Evolutionary conservation across 805 yeast genomes (phyloP).

Genomic region (Sugiyamaella floridensis): DNA sequence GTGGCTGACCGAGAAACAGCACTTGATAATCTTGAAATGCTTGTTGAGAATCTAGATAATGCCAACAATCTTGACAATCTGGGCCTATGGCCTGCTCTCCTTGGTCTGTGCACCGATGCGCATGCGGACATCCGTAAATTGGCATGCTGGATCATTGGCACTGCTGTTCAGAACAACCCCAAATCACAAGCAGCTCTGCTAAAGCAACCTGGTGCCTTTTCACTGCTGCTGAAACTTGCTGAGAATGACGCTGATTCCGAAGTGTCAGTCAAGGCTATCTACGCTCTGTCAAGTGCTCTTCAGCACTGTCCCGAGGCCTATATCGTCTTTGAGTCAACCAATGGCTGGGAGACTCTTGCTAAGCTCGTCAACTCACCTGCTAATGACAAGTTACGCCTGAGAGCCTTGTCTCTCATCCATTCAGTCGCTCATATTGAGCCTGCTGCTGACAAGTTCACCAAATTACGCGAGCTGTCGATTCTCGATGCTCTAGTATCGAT

Average conservation of each 20-base stretch:
- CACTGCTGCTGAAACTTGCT: constrained; percentile 25
- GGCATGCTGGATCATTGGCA: constrained; percentile 73
- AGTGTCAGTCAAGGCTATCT: constrained; percentile 52
- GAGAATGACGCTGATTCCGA: constrained; percentile 22
- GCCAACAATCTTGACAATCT: constrained; percentile 86
- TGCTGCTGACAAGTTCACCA: constrained; percentile 10
- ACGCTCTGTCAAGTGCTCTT: constrained; percentile 67
- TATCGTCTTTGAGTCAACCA: constrained; percentile 43
- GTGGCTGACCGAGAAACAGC: constrained; percentile 65
- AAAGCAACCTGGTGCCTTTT: constrained; percentile 25
- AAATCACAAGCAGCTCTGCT: constrained; percentile 61
- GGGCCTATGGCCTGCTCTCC: constrained; percentile 69
- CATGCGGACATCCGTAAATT: constrained; percentile 43
- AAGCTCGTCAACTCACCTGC: constrained; percentile 11
- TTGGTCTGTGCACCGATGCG: constrained; percentile 44
- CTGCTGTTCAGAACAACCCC: constrained; percentile 88
- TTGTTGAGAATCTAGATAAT: constrained; percentile 87
- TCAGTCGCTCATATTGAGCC: constrained; percentile 21
- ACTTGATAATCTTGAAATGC: constrained; percentile 86
- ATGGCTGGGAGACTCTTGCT: constrained; percentile 59
- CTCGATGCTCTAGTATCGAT: constrained; percentile 10
- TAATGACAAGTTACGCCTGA: constrained; percentile 9
- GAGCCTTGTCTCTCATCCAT: constrained; percentile 17
- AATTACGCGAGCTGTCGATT: constrained; percentile 11
- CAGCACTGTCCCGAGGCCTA: constrained; percentile 61